A percentile compares a stretch with the other conserved stretches of the same genome.
These are phyloP conservation scores for Xylariales sp. DNA, from an alignment of 2,329 filamentous ascomycete genomes.

Conservation along the genomic window DNA sequence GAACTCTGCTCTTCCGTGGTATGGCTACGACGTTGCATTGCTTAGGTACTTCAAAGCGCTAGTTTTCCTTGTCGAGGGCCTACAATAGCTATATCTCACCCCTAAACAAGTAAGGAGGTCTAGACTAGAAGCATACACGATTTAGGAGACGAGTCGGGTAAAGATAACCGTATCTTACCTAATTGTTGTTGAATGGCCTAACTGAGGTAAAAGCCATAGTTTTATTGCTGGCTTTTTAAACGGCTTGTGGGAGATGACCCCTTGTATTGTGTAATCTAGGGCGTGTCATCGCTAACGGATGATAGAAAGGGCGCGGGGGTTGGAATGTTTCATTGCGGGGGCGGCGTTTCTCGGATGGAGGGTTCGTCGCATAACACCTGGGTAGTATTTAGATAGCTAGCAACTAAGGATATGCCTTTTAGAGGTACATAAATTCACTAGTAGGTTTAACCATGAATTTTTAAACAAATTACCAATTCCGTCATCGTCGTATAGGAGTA, in stretches of 20 bases:
- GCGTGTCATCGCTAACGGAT: neutral
- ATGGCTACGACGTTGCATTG: constrained; percentile 15
- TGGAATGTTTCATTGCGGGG: too few species aligned
- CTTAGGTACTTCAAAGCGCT: neutral
- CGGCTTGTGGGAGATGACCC: neutral
- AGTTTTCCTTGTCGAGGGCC: constrained; percentile 4
- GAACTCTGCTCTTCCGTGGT: constrained; percentile 13
- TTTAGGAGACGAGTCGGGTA: too few species aligned
- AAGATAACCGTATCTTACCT: too few species aligned
- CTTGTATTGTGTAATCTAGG: neutral
- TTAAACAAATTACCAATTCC: too few species aligned
- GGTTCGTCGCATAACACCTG: too few species aligned
- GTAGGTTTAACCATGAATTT: too few species aligned
- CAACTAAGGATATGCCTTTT: too few species aligned
- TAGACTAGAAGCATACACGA: neutral
- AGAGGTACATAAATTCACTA: too few species aligned
- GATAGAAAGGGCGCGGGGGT: too few species aligned
- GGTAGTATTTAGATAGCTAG: too few species aligned
- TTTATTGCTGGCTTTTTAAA: neutral
- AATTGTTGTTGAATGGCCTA: neutral
- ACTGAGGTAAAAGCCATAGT: neutral
- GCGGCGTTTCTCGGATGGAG: too few species aligned
- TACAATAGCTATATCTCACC: neutral
- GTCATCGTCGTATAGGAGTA: too few species aligned
- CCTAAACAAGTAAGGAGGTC: neutral